Evolutionary conservation across 2,329 filamentous ascomycete species (phyloP).

Genomic region (Ascosphaera pollenicola): DNA sequence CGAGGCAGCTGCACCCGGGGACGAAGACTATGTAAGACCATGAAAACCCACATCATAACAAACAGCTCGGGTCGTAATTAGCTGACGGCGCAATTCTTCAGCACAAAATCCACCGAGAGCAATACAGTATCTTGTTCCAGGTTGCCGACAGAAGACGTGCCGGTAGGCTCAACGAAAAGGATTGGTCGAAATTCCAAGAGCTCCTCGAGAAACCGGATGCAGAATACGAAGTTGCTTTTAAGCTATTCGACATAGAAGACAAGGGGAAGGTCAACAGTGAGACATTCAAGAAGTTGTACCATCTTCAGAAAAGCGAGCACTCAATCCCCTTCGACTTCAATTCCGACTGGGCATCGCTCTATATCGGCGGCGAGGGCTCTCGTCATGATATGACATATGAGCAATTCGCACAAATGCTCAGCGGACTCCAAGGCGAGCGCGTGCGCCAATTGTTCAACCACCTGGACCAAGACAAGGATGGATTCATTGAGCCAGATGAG

Average conservation of each 20-base stretch:
- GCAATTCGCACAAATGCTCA: conserved; percentile 95
- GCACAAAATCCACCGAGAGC: conserved; percentile 95
- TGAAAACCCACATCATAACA: not conserved
- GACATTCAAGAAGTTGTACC: conserved; percentile 65
- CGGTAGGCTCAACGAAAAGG: conserved; percentile 54
- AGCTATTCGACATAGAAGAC: conserved; percentile 74
- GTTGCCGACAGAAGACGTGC: conserved; percentile 62
- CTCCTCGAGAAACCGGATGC: conserved; percentile 83
- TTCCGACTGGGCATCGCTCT: conserved; percentile 87
- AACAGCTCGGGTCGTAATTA: not conserved
- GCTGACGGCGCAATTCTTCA: conserved; percentile 17
- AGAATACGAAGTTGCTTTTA: conserved; percentile 97
- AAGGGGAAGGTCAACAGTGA: conserved; percentile 77
- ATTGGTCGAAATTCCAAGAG: conserved; percentile 91
- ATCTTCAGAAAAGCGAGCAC: conserved; percentile 65
- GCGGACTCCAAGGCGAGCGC: conserved; percentile 84
- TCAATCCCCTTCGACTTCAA: conserved; percentile 93
- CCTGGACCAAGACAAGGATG: conserved; percentile 78
- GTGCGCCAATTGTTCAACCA: conserved; percentile 86
- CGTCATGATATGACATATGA: conserved; percentile 84
- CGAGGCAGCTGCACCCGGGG: conserved; percentile 62
- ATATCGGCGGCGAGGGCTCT: conserved; percentile 71
- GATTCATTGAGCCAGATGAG: conserved; percentile 85
- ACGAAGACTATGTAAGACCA: conserved; percentile 71
- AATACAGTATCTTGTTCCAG: conserved; percentile 81